phyloP scores from a whole-genome alignment of 2,329 filamentous ascomycete genomes.

The Colletotrichum acutatum region DNA sequence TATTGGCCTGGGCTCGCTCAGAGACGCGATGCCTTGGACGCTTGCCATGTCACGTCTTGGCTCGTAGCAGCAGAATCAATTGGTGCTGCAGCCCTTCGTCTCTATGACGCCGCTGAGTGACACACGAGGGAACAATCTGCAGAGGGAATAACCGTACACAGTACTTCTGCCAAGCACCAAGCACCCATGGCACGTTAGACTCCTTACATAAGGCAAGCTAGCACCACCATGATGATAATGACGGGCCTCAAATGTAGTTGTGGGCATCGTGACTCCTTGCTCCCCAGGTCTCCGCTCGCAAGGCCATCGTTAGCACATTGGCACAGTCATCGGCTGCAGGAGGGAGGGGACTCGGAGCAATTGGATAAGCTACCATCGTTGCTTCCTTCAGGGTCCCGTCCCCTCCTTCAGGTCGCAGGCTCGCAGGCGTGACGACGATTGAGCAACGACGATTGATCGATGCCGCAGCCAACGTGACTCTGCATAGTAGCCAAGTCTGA shows the following conservation, averaged over 20 bases:
- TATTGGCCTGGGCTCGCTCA: not conserved
- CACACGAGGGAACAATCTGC: not conserved
- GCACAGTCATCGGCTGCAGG: not conserved
- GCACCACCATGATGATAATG: not conserved
- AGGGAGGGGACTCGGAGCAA: not conserved
- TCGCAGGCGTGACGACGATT: not conserved
- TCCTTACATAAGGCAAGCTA: not conserved
- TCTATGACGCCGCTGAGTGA: conserved; percentile 30
- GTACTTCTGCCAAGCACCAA: not conserved
- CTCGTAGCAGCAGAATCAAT: conserved; percentile 23
- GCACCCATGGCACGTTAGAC: not conserved
- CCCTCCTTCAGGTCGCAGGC: not conserved
- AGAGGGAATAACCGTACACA: not conserved
- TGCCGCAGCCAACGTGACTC: not conserved
- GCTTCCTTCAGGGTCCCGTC: conserved; percentile 24
- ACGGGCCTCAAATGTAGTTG: not conserved
- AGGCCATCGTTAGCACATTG: conserved; percentile 12
- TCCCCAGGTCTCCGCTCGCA: conserved; percentile 17
- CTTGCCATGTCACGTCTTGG: conserved; percentile 14
- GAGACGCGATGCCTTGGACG: conserved; percentile 15
- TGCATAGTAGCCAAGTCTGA: no score
- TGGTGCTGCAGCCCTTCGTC: conserved; percentile 28
- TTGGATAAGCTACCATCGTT: not conserved
- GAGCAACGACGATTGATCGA: not conserved
- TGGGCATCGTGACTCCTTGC: not conserved